Percentiles rank a stretch among this genome's conserved stretches.
These are phyloP conservation scores for Suhomyces prunicola DNA, from an alignment of 805 yeast genomes.

Conservation along the genomic window DNA sequence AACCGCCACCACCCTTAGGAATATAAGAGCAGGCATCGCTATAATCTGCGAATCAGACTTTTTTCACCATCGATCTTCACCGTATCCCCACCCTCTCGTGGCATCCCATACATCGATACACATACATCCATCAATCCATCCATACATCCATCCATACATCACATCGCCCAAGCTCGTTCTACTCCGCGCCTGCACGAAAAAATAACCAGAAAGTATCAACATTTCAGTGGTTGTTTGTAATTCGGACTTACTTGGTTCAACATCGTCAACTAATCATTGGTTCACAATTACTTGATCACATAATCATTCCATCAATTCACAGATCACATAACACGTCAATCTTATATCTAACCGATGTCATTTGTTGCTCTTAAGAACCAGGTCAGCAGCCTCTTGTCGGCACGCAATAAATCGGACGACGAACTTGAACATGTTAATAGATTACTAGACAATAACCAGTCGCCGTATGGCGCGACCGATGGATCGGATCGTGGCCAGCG, in stretches of 20 bases:
- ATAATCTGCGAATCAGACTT: not conserved
- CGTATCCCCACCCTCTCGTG: too few species aligned
- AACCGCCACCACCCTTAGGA: not conserved
- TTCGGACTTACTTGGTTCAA: not conserved
- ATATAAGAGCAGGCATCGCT: not conserved
- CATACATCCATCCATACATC: too few species aligned
- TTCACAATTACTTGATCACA: too few species aligned
- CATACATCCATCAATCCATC: not conserved
- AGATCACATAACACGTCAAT: not conserved
- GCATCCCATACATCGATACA: not conserved
- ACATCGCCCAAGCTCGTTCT: too few species aligned
- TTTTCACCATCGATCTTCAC: not conserved
- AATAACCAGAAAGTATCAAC: not conserved
- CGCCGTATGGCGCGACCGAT: conserved; percentile 36
- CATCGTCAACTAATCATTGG: not conserved
- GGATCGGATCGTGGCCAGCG: conserved; percentile 33
- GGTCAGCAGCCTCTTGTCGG: conserved; percentile 24
- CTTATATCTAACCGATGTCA: conserved; percentile 18
- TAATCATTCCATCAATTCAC: too few species aligned
- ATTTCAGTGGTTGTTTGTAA: not conserved
- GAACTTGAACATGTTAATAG: conserved; percentile 30
- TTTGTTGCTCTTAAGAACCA: conserved; percentile 37
- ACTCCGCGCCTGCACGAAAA: not conserved
- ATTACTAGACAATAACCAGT: conserved; percentile 29
- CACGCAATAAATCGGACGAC: conserved; percentile 23